A percentile compares a stretch with the other conserved stretches of the same genome.
These are phyloP conservation scores for Conringia planisiliqua DNA, from an alignment of 345 rosid genomes.

Conservation along the genomic window DNA sequence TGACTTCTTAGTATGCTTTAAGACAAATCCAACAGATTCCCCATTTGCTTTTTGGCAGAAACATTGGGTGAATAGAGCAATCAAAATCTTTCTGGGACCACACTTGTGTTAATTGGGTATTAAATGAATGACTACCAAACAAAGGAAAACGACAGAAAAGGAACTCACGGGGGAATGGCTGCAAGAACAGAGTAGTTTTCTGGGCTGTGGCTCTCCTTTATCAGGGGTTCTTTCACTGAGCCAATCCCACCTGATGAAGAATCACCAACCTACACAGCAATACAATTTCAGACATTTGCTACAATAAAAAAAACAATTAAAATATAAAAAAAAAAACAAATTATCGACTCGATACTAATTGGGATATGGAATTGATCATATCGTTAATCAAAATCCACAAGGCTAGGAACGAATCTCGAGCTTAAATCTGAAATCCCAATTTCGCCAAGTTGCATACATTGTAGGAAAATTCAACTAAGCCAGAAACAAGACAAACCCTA, in stretches of 20 bases:
- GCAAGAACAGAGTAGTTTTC: slow-evolving; percentile 64
- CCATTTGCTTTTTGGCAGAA: slow-evolving; percentile 4
- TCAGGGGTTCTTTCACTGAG: slow-evolving; percentile 59
- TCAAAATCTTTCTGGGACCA: not conserved
- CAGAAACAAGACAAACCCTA: slow-evolving; percentile 11
- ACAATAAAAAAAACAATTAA: not conserved
- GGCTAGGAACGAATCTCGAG: not conserved
- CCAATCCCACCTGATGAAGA: slow-evolving; percentile 61
- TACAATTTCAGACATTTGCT: not conserved
- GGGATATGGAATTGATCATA: not conserved
- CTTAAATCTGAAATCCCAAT: not conserved
- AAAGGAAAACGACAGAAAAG: slow-evolving; percentile 1
- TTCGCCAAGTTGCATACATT: not conserved
- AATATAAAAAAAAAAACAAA: not conserved
- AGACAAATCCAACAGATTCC: not conserved
- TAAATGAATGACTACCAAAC: slow-evolving; percentile 13
- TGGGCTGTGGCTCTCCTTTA: slow-evolving; percentile 39
- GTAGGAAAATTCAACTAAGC: not conserved
- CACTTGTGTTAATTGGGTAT: not conserved
- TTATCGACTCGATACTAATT: too few species aligned
- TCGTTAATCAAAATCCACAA: too few species aligned
- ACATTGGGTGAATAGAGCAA: not conserved
- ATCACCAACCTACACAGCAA: slow-evolving; percentile 45
- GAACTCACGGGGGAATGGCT: slow-evolving; percentile 71
- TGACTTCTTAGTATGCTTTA: slow-evolving; percentile 12